Conservation (phyloP, 177 flowering plant genomes). For the Vitis hybrid region DNA sequence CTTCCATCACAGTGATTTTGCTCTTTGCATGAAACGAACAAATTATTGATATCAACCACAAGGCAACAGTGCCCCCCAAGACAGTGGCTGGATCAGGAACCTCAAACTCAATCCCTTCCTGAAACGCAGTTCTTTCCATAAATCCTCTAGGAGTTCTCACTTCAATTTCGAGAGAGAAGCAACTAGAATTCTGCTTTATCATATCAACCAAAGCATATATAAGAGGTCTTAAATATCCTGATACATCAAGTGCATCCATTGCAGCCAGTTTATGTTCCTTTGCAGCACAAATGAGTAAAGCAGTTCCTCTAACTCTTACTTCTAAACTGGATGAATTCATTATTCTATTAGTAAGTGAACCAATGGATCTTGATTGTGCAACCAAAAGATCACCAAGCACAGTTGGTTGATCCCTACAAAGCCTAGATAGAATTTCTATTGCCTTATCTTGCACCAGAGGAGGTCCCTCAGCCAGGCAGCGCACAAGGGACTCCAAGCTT, state of each 20-base stretch:
- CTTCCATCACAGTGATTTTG: slow-evolving; percentile 60
- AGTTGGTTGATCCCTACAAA: slow-evolving; percentile 68
- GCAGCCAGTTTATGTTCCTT: slow-evolving; percentile 60
- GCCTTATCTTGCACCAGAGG: slow-evolving; percentile 74
- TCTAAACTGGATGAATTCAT: slow-evolving; percentile 39
- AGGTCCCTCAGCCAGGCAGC: slow-evolving; percentile 68
- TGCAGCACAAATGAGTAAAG: slow-evolving; percentile 69
- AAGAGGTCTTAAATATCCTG: slow-evolving; percentile 61
- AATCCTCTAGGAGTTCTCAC: slow-evolving; percentile 57
- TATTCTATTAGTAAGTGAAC: slow-evolving; percentile 62
- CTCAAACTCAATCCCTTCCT: slow-evolving; percentile 63
- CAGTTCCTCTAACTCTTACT: slow-evolving; percentile 50
- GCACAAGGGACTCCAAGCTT: slow-evolving; percentile 57
- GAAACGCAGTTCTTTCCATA: slow-evolving; percentile 36
- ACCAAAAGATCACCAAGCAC: slow-evolving; percentile 60
- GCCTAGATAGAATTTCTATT: slow-evolving; percentile 72
- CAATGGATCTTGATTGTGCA: slow-evolving; percentile 46
- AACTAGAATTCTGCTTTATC: slow-evolving; percentile 53
- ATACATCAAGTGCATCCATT: slow-evolving; percentile 58
- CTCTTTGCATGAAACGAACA: slow-evolving; percentile 54
- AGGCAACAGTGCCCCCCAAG: slow-evolving; percentile 66
- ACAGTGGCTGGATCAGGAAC: slow-evolving; percentile 67
- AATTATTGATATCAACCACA: slow-evolving; percentile 76
- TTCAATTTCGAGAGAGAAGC: slow-evolving; percentile 52
- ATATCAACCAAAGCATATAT: slow-evolving; percentile 65